A percentile compares a stretch with the other conserved stretches of the same genome.
Conservation (phyloP, 2,329 filamentous ascomycete genomes). For the Grosmannia clavigera region DNA sequence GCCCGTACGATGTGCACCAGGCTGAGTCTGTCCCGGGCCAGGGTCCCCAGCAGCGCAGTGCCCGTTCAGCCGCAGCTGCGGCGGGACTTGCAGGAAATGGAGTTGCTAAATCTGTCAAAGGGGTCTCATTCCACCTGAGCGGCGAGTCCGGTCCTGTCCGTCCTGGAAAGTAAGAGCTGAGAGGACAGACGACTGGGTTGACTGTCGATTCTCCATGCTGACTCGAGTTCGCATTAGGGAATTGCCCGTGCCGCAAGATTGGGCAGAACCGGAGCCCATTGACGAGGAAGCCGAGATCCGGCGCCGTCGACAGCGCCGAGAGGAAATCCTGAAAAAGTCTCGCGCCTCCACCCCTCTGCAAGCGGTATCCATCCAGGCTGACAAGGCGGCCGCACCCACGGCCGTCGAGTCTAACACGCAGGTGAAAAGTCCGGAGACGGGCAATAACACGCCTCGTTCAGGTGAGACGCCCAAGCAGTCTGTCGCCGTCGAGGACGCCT, state of each 20-base stretch:
- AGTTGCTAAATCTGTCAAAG: constrained; percentile 53
- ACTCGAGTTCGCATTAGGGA: background rate
- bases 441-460: constrained; percentile 29
- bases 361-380: constrained; percentile 59
- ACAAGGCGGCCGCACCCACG: constrained; percentile 40
- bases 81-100: background rate
- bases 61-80: constrained; percentile 19
- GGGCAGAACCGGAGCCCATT: constrained; percentile 43
- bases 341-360: constrained; percentile 61
- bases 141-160: background rate
- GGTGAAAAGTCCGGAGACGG: constrained; percentile 25
- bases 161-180: background rate
- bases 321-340: constrained; percentile 76
- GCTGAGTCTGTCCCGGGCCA: constrained; percentile 9
- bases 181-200: background rate
- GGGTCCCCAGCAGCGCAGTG: constrained; percentile 8
- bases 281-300: constrained; percentile 78
- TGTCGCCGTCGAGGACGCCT: background rate
- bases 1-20: constrained; percentile 17
- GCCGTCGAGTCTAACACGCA: constrained; percentile 29
- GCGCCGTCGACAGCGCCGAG: constrained; percentile 69
- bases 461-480: constrained; percentile 23
- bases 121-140: constrained; percentile 36
- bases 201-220: background rate
- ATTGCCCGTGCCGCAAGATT: background rate